Conservation (phyloP, 192 early-diverging fungal genomes). For the Allomyces javanicus region DNA sequence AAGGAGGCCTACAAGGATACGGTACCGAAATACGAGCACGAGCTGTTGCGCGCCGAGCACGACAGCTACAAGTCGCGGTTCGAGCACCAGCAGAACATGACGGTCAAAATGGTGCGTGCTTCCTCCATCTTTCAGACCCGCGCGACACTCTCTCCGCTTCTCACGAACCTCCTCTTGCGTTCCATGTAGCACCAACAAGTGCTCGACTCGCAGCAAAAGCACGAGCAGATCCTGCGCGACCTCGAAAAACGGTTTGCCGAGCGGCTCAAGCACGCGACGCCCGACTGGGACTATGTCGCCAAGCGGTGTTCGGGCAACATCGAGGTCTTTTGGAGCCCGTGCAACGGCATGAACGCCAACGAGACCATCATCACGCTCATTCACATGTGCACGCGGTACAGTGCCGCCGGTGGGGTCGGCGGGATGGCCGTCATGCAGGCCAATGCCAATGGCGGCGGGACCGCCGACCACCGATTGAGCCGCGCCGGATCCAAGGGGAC, state of each 20-base stretch:
- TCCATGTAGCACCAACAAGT: not conserved
- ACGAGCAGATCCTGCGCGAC: not conserved
- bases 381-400: not conserved
- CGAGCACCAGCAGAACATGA: not conserved
- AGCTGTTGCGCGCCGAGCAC: not conserved
- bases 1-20: not conserved
- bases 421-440: too few relatives aligned
- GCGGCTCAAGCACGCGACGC: not conserved
- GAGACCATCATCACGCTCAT: constrained; percentile 26
- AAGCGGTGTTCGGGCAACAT: constrained; percentile 13
- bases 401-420: not conserved
- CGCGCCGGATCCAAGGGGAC: too few relatives aligned
- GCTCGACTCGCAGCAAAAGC: not conserved
- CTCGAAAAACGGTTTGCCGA: constrained; percentile 5
- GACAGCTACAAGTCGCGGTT: not conserved
- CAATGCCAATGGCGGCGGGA: too few relatives aligned
- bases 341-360: constrained; percentile 22
- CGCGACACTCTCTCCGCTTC: not conserved
- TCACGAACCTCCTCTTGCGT: too few relatives aligned
- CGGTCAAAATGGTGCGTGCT: not conserved
- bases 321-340: constrained; percentile 17
- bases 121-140: not conserved
- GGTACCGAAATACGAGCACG: not conserved
- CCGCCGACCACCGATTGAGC: too few relatives aligned
- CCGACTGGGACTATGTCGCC: constrained; percentile 30